These are phyloP conservation scores for Crucibulum laeve DNA, from an alignment of 768 basidiomycete genomes.

Conservation along the genomic window DNA sequence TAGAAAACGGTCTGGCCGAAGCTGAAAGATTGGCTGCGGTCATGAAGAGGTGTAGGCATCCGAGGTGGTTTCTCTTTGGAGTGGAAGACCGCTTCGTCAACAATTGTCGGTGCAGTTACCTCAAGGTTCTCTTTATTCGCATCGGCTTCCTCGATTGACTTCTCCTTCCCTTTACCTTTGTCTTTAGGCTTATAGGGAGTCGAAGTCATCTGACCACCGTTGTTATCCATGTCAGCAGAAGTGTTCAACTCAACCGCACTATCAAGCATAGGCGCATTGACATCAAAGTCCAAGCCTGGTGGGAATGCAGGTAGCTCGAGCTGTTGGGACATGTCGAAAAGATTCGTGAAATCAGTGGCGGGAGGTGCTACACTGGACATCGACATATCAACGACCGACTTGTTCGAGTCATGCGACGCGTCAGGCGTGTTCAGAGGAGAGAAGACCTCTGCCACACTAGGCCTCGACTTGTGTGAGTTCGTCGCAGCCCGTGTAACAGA, in stretches of 20 bases:
- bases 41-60: slow-evolving; percentile 34
- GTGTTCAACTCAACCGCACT: slow-evolving; percentile 29
- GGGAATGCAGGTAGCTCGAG: slow-evolving; percentile 49
- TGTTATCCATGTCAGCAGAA: slow-evolving; percentile 21
- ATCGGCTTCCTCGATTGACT: slow-evolving; percentile 13
- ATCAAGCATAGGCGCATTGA: slow-evolving; percentile 28
- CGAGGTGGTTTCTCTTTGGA: slow-evolving; percentile 32
- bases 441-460: slow-evolving; percentile 48
- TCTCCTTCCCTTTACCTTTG: slow-evolving; percentile 36
- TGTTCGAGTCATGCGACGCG: slow-evolving; percentile 7
- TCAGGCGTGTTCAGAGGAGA: slow-evolving; percentile 26
- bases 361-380: slow-evolving; percentile 32
- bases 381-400: slow-evolving; percentile 21
- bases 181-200: slow-evolving; percentile 34
- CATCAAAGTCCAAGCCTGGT: slow-evolving; percentile 36
- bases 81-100: slow-evolving; percentile 46
- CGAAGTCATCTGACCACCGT: slow-evolving; percentile 31
- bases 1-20: slow-evolving; percentile 62
- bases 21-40: slow-evolving; percentile 67
- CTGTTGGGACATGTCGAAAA: slow-evolving; percentile 56
- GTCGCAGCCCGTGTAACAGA: slow-evolving; percentile 26
- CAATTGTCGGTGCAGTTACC: slow-evolving; percentile 13
- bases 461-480: slow-evolving; percentile 32
- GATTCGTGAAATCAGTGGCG: slow-evolving; percentile 41
- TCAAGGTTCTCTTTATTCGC: slow-evolving; percentile 14